phyloP scores from a whole-genome alignment of 371 early-diverging fungal species.

The Syncephalastrum racemosum region DNA sequence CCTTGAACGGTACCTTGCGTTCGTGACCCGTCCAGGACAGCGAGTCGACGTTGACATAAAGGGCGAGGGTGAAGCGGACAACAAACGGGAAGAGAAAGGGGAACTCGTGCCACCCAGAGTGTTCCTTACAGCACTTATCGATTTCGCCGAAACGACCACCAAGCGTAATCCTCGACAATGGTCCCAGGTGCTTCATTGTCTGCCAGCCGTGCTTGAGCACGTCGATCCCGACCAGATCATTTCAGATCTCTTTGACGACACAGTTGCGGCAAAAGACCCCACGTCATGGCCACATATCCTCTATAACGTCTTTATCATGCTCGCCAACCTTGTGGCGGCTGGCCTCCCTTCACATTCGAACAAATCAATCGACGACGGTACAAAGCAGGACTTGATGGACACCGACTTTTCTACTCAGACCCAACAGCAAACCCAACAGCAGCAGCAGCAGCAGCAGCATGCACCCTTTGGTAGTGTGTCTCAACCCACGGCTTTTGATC shows the following conservation, averaged over 20 bases:
- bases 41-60: neutral
- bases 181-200: constrained; percentile 29
- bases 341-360: constrained; percentile 9
- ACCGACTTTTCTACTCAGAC: too few relatives aligned
- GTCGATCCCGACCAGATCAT: constrained; percentile 30
- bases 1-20: constrained; percentile 39
- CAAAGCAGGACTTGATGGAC: too few relatives aligned
- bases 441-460: too few relatives aligned
- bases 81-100: neutral
- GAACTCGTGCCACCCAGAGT: constrained; percentile 14
- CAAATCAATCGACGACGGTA: constrained; percentile 22
- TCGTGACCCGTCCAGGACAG: constrained; percentile 18
- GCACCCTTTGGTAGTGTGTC: constrained; percentile 12
- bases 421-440: too few relatives aligned
- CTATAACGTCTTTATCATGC: constrained; percentile 21
- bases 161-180: constrained; percentile 33
- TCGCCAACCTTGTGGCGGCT: constrained; percentile 31
- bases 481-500: constrained; percentile 30
- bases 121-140: constrained; percentile 17
- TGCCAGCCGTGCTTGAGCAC: constrained; percentile 18
- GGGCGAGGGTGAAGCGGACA: neutral
- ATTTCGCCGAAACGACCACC: constrained; percentile 23
- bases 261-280: constrained; percentile 15
- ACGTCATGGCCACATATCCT: constrained; percentile 25
- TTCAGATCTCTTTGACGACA: constrained; percentile 13